phyloP scores from a whole-genome alignment of 169 alveolate genomes.

The Perkinsus marinus region DNA sequence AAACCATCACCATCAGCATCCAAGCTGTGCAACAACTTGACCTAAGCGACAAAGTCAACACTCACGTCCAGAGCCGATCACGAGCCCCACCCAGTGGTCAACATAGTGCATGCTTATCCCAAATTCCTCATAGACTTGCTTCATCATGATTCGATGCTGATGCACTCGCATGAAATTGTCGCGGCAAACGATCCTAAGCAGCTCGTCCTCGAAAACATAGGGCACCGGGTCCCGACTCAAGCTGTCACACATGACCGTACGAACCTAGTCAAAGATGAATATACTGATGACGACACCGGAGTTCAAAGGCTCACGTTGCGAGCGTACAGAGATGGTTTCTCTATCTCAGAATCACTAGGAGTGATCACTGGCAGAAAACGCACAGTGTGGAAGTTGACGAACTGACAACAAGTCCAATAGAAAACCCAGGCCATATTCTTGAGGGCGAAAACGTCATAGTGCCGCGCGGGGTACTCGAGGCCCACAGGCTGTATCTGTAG shows the following conservation, averaged over 20 bases:
- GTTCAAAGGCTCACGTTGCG: not conserved
- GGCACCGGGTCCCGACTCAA: not conserved
- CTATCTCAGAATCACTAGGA: not conserved
- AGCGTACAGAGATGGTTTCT: not conserved
- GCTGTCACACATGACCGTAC: not conserved
- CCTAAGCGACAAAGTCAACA: not conserved
- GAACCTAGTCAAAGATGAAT: not conserved
- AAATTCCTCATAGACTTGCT: not conserved
- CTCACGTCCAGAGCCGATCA: not conserved
- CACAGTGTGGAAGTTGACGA: not conserved
- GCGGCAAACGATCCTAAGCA: not conserved
- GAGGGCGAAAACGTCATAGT: not conserved
- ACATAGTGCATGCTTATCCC: not conserved
- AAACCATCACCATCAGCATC: not conserved
- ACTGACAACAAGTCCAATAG: not conserved
- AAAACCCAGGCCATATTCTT: not conserved
- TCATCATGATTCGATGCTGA: not conserved
- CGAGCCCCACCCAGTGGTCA: not conserved
- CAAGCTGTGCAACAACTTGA: not conserved
- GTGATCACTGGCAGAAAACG: not conserved
- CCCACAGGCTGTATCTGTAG: not conserved
- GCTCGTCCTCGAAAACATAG: not conserved
- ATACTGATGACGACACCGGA: not conserved
- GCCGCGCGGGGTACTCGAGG: not conserved
- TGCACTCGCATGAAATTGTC: not conserved